Evolutionary conservation across 2,329 filamentous ascomycete genomes (phyloP), one percentile per base, ranked within the genome.

Genomic region (Ophiostoma pallidulum): DNA sequence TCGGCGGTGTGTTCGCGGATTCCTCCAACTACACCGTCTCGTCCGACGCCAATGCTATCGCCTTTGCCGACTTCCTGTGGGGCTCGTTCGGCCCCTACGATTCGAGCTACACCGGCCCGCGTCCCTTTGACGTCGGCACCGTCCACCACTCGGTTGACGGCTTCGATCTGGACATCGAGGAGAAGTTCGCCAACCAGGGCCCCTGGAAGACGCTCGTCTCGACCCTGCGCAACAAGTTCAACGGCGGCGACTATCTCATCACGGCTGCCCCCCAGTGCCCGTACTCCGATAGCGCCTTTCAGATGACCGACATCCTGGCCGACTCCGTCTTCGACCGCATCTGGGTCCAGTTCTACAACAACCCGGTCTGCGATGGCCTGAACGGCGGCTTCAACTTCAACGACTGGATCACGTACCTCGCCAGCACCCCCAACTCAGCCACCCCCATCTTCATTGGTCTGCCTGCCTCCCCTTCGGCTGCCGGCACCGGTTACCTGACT

Each of bases 141-240:
- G 16, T n/a, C 12, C 57, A 65, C 49, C 66, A 67, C 22, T 59
- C 68, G 3, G 67, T 78, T 28, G 71, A 78, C 54, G 70, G 73
- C 14, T 76, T 69, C 57, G 73, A 76, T 54, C 69, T 74, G 45
- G 72, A 75, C 49, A 66, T 73, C 32, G 72, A 74, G 58, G 56
- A 53, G 22, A 51, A 54, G 39, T 62, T 59, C 43, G 40, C 13
- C 14, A 19, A 55, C 51, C 37, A 52, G 44, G 24, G 29, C 12
- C 50, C 51, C 26, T 56, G 53, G 54, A 44, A 37, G 37, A 46
- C 44, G 9, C 41, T 55, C 4, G 45, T 50, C 20, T 3, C 38
- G 14, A 28, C 22, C 5, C 52, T 56, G 43, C 54, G 53, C 37
- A 28, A 20, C 47, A 37, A 50, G 32, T 47, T 51, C 13, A 58